A percentile compares a stretch with the other conserved stretches of the same genome.
Conservation (phyloP, 805 yeast genomes). For the Dipodascopsis uninucleata region DNA sequence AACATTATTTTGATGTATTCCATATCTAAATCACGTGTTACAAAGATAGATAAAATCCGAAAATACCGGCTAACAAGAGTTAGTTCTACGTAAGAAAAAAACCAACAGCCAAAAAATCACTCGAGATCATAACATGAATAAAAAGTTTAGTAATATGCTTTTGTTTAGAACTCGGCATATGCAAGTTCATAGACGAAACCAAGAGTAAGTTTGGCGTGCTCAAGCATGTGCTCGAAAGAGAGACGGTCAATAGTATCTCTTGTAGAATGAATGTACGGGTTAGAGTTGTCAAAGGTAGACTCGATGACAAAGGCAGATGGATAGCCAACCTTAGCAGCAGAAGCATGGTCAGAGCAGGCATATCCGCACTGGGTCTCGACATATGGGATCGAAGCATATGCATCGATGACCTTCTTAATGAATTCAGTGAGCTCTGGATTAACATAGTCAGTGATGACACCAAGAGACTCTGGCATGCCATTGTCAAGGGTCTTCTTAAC, state of each 20-base stretch:
- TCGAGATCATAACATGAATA: no score
- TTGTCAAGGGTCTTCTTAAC: constrained; percentile 48
- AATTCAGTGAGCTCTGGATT: constrained; percentile 54
- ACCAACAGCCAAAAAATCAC: no score
- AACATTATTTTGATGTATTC: no score
- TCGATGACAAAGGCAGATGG: constrained; percentile 85
- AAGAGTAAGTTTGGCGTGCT: constrained; percentile 73
- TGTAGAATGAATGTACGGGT: constrained; percentile 70
- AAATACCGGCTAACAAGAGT: no score
- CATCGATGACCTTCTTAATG: constrained; percentile 55
- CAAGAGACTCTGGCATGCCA: constrained; percentile 63
- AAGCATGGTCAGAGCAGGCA: constrained; percentile 90
- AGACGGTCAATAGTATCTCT: constrained; percentile 79
- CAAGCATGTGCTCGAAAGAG: constrained; percentile 70
- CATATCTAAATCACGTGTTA: no score
- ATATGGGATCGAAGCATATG: constrained; percentile 65
- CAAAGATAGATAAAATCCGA: no score
- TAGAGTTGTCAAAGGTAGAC: constrained; percentile 58
- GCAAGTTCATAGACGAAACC: constrained; percentile 73
- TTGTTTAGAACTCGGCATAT: constrained; percentile 38
- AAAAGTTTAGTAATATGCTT: no score
- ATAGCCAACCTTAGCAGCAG: constrained; percentile 76
- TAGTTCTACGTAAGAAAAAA: no score
- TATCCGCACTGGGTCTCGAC: constrained; percentile 81
- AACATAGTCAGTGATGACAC: constrained; percentile 74